Percentiles rank a stretch among this genome's conserved stretches.
phyloP scores from a whole-genome alignment of 495 filamentous ascomycete genomes.

The Neurospora sp. region DNA sequence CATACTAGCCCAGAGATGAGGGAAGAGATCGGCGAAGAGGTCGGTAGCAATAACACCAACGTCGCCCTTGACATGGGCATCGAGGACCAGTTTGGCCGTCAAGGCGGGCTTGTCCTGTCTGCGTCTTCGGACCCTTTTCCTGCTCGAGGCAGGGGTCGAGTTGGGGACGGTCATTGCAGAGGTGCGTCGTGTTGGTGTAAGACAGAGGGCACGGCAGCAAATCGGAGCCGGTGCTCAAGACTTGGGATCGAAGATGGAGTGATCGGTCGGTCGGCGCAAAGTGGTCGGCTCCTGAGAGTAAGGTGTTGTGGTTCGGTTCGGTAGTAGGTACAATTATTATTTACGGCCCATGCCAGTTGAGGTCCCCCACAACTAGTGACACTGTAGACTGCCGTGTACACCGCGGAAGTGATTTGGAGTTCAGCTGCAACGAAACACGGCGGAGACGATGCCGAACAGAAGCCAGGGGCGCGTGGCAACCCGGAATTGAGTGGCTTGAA shows the following conservation, averaged over 20 bases:
- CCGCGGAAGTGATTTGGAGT: background rate
- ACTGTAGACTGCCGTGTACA: background rate
- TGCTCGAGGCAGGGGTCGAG: constrained; percentile 5
- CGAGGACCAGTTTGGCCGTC: constrained; percentile 53
- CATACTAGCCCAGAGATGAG: constrained; percentile 35
- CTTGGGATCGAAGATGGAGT: background rate
- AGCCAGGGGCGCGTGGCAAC: background rate
- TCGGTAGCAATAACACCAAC: constrained; percentile 81
- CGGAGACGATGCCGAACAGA: background rate
- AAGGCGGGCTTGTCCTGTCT: constrained; percentile 46
- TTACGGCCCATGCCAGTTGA: background rate
- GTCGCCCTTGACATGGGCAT: constrained; percentile 79
- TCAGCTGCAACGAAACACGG: background rate
- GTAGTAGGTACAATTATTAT: background rate
- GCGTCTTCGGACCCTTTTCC: constrained; percentile 38
- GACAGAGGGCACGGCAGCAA: background rate
- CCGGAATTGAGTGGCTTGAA: background rate
- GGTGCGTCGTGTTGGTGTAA: background rate
- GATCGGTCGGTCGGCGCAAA: background rate
- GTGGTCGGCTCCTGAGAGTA: background rate
- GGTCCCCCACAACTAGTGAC: background rate
- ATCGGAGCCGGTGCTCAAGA: background rate
- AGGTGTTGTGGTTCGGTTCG: background rate
- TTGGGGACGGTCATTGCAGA: background rate
- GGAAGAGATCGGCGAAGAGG: constrained; percentile 74